Evolutionary conservation across 352 stramenopile genomes (phyloP).

Genomic region (Phytophthora lateralis): DNA sequence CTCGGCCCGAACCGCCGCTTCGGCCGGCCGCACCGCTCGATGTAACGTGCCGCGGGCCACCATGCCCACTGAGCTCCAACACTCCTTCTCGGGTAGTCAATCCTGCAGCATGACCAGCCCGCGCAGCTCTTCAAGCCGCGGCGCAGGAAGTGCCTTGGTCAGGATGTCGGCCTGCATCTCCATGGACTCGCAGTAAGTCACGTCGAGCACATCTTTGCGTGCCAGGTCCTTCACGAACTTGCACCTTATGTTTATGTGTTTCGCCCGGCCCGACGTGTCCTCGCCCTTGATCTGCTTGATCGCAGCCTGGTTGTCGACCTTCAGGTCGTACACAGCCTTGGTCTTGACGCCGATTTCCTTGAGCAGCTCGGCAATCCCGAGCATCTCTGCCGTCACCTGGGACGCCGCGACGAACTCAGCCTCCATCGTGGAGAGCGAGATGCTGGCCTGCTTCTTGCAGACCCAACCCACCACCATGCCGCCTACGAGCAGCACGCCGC

Average conservation of each 20-base stretch:
- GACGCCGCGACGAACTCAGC: conserved; percentile 7
- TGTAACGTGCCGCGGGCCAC: too few relatives aligned
- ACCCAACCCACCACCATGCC: conserved; percentile 14
- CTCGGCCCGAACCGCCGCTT: too few relatives aligned
- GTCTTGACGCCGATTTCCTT: conserved; percentile 19
- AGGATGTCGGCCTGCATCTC: conserved; percentile 25
- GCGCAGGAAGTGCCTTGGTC: conserved; percentile 6
- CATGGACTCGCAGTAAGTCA: conserved; percentile 8
- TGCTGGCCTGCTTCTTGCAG: conserved; percentile 17
- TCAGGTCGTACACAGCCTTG: conserved; percentile 4
- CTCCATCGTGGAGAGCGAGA: conserved; percentile 22
- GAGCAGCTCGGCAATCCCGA: background rate
- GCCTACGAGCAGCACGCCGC: conserved; percentile 11
- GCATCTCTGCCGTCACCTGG: background rate
- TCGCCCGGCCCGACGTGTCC: background rate
- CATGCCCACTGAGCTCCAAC: too few relatives aligned
- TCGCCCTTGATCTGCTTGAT: background rate
- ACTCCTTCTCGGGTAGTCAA: too few relatives aligned
- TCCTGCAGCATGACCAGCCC: too few relatives aligned
- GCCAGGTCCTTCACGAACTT: conserved; percentile 14
- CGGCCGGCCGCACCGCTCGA: too few relatives aligned
- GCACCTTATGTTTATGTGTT: background rate
- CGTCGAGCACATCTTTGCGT: conserved; percentile 15
- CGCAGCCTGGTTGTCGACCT: conserved; percentile 18
- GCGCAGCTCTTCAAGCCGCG: background rate